Evolutionary conservation across 139 green algal species (phyloP), one percentile per base, ranked within the genome.

Genomic region (Asterochloris erici): DNA sequence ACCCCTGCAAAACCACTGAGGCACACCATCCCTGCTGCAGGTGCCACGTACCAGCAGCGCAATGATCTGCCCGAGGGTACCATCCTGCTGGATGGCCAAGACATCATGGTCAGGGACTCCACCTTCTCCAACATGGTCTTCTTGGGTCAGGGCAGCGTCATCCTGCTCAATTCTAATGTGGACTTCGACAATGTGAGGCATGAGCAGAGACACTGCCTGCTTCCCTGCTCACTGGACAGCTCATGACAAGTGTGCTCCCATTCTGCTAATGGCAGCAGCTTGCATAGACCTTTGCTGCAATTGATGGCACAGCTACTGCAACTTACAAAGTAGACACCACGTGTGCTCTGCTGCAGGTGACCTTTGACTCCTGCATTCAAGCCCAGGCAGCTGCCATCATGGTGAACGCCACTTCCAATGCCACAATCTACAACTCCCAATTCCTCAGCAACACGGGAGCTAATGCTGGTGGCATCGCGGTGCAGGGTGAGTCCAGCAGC

Each of bases 401-500:
- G 47, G 76, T 80, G 23, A 80, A 80, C 60, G 12, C 21, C 24
- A 70, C 76, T n/a, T 80, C 76, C 76, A 80, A 80, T 38, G 76
- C 47, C 14, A 80, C 76, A 54, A 80, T 80, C 26, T 12, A 70
- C 12, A 80, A 80, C 60, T 80, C 76, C 14, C 60, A 70, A n/a
- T 70, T 80, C 47, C 38, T 9, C 76, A 80, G 68, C 60, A 80
- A 80, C 60, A 70, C 68, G 26, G 76, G 76, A 0, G 68, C 68
- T 19, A 61, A 80, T n/a, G 76, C 76, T 69, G 76, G 76, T 14
- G 76, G 60, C 10, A 80, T 80, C 47, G 76, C 76, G 60, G 76
- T 80, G 12, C 60, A 62, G 68, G 68, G 76, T 80, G 68, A 80
- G 76, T 54, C 21, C 21, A 21, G 24, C 23, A 38, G 21, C 23